Evolutionary conservation across 805 yeast genomes (phyloP), one percentile per base, ranked within the genome.

Genomic region (Ogataea siamensis): DNA sequence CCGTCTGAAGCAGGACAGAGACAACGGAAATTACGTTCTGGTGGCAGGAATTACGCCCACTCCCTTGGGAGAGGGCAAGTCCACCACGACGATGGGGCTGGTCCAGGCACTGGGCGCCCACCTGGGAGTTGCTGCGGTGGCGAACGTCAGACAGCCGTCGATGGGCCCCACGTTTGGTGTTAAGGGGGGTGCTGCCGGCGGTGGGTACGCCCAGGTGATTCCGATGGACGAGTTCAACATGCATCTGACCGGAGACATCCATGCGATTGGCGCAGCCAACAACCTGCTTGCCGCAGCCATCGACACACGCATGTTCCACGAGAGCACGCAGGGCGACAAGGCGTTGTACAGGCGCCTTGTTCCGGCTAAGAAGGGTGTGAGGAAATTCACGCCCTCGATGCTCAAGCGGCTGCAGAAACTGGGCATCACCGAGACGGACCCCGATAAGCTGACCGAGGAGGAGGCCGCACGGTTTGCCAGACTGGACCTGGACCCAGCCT

Each of bases 171-270:
- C 93, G 13, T 83, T 83, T 55, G 93, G 93, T 66, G 82, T 83
- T 50, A 83, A 83, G 62, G 93, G 93, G 64, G 93, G 93, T 66
- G 93, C 93, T 50, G 93, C 93, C 6, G 93, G 93, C 60, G 91
- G 93, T 62, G 93, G 93, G 43, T 83, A 83, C 58, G 80, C 93
- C 19, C 91, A 83, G 63, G 93, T 83, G 21, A 82, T 83, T 58
- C 93, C 93, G 47, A 83, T 83, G 93, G 91, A 83, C 62, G 93
- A 83, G 58, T 83, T 83, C 69, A 83, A 83, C 68, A 75, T 83
- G 83, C 91, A 83, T 58, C 75, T 83, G 46, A 83, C 93, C 33
- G 93, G 93, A 60, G 93, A 83, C 63, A 83, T 84, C 44, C 93
- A 84, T 59, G 91, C 93, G 32, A 83, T 84, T 55, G 78, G 87